Conservation (phyloP, 345 rosid species). For the Zanthoxylum bungeanum region DNA sequence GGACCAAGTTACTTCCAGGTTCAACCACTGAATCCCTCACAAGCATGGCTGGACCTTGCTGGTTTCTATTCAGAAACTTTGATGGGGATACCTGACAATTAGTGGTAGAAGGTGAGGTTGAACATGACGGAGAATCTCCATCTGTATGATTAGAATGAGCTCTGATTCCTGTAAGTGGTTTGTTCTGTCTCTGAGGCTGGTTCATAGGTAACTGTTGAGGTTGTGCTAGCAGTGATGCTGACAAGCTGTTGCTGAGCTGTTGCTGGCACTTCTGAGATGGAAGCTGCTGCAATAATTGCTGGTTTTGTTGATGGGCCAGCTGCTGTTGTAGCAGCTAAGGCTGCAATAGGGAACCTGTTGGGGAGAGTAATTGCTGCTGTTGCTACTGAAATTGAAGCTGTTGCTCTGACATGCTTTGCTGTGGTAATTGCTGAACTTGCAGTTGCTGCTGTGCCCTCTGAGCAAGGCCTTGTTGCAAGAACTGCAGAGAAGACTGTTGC, state of each 20-base stretch:
- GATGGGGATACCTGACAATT: conserved; percentile 74
- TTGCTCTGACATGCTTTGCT: conserved; percentile 71
- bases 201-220: conserved; percentile 53
- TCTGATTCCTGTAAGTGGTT: conserved; percentile 43
- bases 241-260: conserved; percentile 49
- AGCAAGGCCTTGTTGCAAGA: conserved; percentile 48
- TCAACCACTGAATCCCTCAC: conserved; percentile 51
- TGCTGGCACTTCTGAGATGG: conserved; percentile 60
- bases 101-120: conserved; percentile 93
- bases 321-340: conserved; percentile 71
- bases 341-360: conserved; percentile 54
- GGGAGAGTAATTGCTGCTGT: conserved; percentile 58
- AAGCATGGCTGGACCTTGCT: conserved; percentile 51
- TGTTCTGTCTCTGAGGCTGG: conserved; percentile 58
- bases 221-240: conserved; percentile 52
- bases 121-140: conserved; percentile 95
- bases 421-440: conserved; percentile 60
- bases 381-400: conserved; percentile 67
- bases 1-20: conserved; percentile 52
- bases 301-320: conserved; percentile 48
- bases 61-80: conserved; percentile 64
- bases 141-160: conserved; percentile 72
- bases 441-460: conserved; percentile 60
- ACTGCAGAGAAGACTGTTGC: conserved; percentile 55
- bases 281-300: conserved; percentile 45